phyloP scores from a whole-genome alignment of 176 grass and related monocot genomes.

The Puya raimondii region DNA sequence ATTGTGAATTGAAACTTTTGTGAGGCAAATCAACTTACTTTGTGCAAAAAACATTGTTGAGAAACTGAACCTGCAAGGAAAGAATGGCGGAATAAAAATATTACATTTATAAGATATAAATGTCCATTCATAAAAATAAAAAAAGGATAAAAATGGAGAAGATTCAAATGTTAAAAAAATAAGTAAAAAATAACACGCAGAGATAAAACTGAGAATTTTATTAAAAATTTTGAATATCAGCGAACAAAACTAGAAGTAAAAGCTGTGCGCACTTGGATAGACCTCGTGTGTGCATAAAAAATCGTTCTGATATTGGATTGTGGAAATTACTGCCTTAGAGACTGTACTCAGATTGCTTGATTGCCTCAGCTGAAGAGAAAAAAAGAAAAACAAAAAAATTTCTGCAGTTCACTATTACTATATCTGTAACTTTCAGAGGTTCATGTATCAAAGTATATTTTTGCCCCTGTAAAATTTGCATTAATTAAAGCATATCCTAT shows the following conservation, averaged over 20 bases:
- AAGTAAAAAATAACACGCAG: background rate
- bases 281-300: background rate
- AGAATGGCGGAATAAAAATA: background rate
- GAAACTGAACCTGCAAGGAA: slow-evolving; percentile 71
- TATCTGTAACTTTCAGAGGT: background rate
- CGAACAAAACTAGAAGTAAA: too few relatives aligned
- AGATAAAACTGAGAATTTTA: background rate
- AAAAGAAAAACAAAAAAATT: slow-evolving; percentile 15
- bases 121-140: background rate
- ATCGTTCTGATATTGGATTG: background rate
- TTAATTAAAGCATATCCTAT: too few relatives aligned
- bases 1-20: slow-evolving; percentile 10
- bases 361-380: background rate
- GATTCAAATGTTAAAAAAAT: background rate
- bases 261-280: background rate
- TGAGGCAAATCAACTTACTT: slow-evolving; percentile 49
- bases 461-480: too few relatives aligned
- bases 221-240: background rate
- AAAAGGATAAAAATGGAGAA: background rate
- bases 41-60: slow-evolving; percentile 91
- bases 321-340: too few relatives aligned
- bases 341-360: too few relatives aligned
- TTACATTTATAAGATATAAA: background rate
- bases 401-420: slow-evolving; percentile 4
- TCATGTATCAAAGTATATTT: background rate